Percentiles rank a stretch among this genome's conserved stretches.
Conservation (phyloP, 2,329 filamentous ascomycete genomes). For the Camptophora hylomeconis region DNA sequence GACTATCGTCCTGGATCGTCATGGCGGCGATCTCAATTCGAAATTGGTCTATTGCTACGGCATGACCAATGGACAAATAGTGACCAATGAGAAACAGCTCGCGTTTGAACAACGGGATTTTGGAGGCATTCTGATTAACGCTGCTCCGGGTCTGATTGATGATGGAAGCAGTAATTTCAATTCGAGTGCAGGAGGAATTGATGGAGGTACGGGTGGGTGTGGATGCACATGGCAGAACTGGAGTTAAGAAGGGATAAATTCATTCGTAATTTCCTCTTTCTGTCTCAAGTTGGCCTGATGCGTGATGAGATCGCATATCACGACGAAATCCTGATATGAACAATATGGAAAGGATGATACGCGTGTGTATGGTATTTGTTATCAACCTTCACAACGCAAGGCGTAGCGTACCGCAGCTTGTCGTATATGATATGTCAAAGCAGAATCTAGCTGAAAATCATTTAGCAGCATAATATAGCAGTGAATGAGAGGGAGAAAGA, state of each 20-base stretch:
- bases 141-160: conserved; percentile 33
- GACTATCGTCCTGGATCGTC: conserved; percentile 46
- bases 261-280: too few relatives aligned
- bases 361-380: too few relatives aligned
- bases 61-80: conserved; percentile 35
- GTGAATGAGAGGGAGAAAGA: too few relatives aligned
- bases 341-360: too few relatives aligned
- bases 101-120: conserved; percentile 39
- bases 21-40: conserved; percentile 39
- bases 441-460: too few relatives aligned
- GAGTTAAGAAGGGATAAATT: conserved; percentile 8
- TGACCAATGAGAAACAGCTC: conserved; percentile 34
- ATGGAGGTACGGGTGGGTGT: conserved; percentile 49
- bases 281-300: too few relatives aligned
- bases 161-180: conserved; percentile 8
- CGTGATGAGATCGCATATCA: too few relatives aligned
- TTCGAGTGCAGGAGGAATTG: conserved; percentile 34
- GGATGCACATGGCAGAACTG: conserved; percentile 48
- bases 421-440: too few relatives aligned
- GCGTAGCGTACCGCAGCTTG: too few relatives aligned
- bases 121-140: conserved; percentile 39
- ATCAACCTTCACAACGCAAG: too few relatives aligned
- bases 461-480: too few relatives aligned
- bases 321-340: too few relatives aligned
- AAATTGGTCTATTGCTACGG: conserved; percentile 51